Base-by-base conservation (phyloP, 805 yeast genomes). In the Priceomyces castillae region DNA sequence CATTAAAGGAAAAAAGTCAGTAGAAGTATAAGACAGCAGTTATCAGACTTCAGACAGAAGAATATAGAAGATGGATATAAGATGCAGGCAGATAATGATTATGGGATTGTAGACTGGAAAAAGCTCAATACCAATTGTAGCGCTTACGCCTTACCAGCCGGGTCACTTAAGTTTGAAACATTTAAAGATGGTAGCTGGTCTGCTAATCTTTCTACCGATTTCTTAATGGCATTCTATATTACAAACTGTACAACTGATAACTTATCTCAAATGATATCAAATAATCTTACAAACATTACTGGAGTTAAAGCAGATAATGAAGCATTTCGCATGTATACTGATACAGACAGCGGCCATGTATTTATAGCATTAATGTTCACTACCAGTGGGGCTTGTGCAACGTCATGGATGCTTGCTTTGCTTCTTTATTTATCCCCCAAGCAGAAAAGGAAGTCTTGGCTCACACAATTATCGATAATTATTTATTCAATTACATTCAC, bases 361-460 rank as follows among this genome's bases (percentile, higher is more conserved):
- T 67, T 67, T 46, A 69, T 71, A 33, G 72, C 75, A 16, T 62
- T 81, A 3, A 62, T 77, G 35, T 81, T 78, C 60, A 74, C 75
- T n/a, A 56, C 76, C 3, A 71, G 79, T 42, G 78, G 82, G 0
- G 67, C 78, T 15, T 78, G 80, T 46, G 78, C 80, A 4, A 74
- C 83, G 12, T 69, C 82, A 20, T 87, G 95, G 95, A 79, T 86
- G 80, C 66, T 87, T 19, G 63, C 83, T 40, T 47, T 84, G 14
- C 61, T 85, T 26, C 66, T 84, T 34, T 55, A 77, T 16, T 57
- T 86, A 25, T 74, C 80, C 16, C 78, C 76, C 3, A 54, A 55
- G 16, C 66, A 65, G 31, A 78, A 78, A 50, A 65, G 77, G 19
- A 77, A 84, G 43, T 89, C 90, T 3, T 57, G 68, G 33, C 59